These are phyloP conservation scores for Grosmannia serpens DNA, from an alignment of 2,329 filamentous ascomycete genomes.

Conservation along the genomic window DNA sequence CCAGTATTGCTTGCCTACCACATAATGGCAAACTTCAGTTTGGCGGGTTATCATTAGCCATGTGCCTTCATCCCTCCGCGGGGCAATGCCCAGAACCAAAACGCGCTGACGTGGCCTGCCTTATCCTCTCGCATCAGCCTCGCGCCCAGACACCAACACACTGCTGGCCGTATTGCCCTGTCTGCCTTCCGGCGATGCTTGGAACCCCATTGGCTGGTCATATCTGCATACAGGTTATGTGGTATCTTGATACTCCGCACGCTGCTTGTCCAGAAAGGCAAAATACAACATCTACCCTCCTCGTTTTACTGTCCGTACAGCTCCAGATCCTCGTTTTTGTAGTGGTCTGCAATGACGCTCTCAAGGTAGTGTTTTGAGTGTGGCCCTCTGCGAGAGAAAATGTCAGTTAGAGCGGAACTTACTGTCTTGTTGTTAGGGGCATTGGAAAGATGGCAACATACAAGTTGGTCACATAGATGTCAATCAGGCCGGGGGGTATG, in stretches of 20 bases:
- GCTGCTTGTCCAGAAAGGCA: not conserved
- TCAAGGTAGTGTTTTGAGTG: constrained; percentile 19
- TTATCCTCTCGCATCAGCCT: not conserved
- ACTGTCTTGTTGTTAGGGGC: too few species aligned
- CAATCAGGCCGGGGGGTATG: constrained; percentile 62
- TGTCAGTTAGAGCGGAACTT: constrained; percentile 28
- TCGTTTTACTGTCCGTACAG: not conserved
- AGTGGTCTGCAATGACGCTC: constrained; percentile 18
- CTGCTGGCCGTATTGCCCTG: too few species aligned
- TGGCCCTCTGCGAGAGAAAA: constrained; percentile 15
- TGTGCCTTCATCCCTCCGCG: not conserved
- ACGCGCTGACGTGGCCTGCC: not conserved
- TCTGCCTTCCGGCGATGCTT: too few species aligned
- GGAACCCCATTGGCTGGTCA: not conserved
- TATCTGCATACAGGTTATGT: not conserved
- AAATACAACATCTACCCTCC: not conserved
- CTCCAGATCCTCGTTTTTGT: constrained; percentile 16
- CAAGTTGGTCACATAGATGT: constrained; percentile 80
- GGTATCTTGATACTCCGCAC: not conserved
- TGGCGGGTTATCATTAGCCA: not conserved
- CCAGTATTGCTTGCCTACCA: not conserved
- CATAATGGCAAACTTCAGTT: not conserved
- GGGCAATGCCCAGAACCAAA: not conserved
- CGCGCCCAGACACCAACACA: not conserved
- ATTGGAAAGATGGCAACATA: not conserved